phyloP scores from a whole-genome alignment of 1,139 yeast genomes.

The Kluyveromyces marxianus region DNA sequence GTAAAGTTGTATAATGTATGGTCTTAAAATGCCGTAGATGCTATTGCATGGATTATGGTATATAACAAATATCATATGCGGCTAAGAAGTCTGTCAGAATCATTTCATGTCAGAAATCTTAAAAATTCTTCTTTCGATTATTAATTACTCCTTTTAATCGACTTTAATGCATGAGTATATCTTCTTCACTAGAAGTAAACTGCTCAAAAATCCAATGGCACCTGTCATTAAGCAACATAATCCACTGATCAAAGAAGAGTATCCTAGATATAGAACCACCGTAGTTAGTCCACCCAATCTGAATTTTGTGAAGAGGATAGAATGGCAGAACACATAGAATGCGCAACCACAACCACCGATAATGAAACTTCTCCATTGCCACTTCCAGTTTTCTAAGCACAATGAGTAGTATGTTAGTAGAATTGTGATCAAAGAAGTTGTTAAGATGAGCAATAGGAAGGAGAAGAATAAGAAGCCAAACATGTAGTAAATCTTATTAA shows the following conservation, averaged over 20 bases:
- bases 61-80: too few relatives aligned
- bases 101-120: not conserved
- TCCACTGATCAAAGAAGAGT: slow-evolving; percentile 63
- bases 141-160: slow-evolving; percentile 37
- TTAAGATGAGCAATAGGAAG: slow-evolving; percentile 68
- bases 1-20: too few relatives aligned
- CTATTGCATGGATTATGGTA: too few relatives aligned
- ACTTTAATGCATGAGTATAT: slow-evolving; percentile 83
- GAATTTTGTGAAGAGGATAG: slow-evolving; percentile 65
- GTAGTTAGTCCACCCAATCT: slow-evolving; percentile 70
- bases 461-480: slow-evolving; percentile 94
- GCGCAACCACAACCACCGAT: slow-evolving; percentile 83
- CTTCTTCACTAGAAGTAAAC: slow-evolving; percentile 65
- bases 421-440: slow-evolving; percentile 75
- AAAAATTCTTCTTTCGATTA: not conserved
- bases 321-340: slow-evolving; percentile 74
- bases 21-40: too few relatives aligned
- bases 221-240: slow-evolving; percentile 81
- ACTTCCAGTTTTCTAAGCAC: slow-evolving; percentile 85
- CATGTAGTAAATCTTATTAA: slow-evolving; percentile 90
- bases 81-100: too few relatives aligned
- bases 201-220: slow-evolving; percentile 73
- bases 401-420: slow-evolving; percentile 77
- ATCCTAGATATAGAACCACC: slow-evolving; percentile 75
- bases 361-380: slow-evolving; percentile 95